Evolutionary conservation across 495 filamentous ascomycete genomes (phyloP).

Genomic region (Hypoxylon fragiforme): DNA sequence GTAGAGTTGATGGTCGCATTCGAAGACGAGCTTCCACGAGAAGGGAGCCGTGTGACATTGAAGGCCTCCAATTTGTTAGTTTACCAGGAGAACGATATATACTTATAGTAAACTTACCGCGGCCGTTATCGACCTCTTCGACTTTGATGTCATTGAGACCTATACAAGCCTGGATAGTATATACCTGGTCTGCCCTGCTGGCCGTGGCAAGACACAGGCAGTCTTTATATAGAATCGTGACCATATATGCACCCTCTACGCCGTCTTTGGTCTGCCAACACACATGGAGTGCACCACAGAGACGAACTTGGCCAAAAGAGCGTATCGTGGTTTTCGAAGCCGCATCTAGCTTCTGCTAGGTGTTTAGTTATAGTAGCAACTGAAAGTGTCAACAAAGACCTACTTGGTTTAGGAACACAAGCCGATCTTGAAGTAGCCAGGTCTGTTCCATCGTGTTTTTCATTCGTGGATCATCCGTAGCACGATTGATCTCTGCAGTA

Average conservation of each 20-base stretch:
- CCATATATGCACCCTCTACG: slow-evolving; percentile 78
- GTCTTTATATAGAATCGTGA: slow-evolving; percentile 80
- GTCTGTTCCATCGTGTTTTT: slow-evolving; percentile 66
- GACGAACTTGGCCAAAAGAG: slow-evolving; percentile 75
- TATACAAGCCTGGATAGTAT: slow-evolving; percentile 76
- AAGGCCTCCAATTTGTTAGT: slow-evolving; percentile 58
- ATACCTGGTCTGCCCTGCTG: slow-evolving; percentile 59
- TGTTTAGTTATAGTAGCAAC: slow-evolving; percentile 22
- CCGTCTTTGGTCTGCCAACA: slow-evolving; percentile 73
- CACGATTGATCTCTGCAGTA: slow-evolving; percentile 75
- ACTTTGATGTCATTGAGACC: slow-evolving; percentile 69
- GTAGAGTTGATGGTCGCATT: slow-evolving; percentile 72
- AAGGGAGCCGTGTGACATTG: slow-evolving; percentile 83
- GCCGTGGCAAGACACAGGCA: slow-evolving; percentile 78
- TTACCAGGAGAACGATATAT: not conserved
- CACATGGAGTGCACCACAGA: slow-evolving; percentile 87
- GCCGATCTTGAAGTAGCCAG: slow-evolving; percentile 76
- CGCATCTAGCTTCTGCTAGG: slow-evolving; percentile 44
- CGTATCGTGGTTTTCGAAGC: slow-evolving; percentile 62
- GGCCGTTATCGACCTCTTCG: slow-evolving; percentile 77
- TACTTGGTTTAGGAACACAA: slow-evolving; percentile 74
- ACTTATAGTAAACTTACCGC: slow-evolving; percentile 59
- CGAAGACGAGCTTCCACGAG: slow-evolving; percentile 94
- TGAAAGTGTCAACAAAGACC: slow-evolving; percentile 1
- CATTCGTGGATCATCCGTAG: slow-evolving; percentile 65